Evolutionary conservation across 495 filamentous ascomycete genomes (phyloP).

Genomic region (Aspergillus cristatus): DNA sequence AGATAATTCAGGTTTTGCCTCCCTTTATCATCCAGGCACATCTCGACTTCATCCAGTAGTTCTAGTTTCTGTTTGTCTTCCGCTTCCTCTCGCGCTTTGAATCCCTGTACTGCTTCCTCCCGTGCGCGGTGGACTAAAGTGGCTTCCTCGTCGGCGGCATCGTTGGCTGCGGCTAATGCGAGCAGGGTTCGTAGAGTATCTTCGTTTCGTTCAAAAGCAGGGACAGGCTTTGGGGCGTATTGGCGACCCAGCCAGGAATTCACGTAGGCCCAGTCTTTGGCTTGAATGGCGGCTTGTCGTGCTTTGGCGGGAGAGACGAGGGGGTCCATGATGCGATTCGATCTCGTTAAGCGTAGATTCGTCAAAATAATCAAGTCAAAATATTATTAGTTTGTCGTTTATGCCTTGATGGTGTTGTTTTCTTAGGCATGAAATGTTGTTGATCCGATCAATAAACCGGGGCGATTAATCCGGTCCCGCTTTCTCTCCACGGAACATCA

Average conservation of each 20-base stretch:
- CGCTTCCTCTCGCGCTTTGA: slow-evolving; percentile 21
- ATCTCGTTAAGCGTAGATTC: too few relatives aligned
- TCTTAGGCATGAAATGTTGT: neutral
- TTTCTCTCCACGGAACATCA: neutral
- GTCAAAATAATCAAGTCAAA: too few relatives aligned
- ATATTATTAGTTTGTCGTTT: too few relatives aligned
- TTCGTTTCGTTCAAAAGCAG: slow-evolving; percentile 72
- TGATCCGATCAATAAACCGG: neutral
- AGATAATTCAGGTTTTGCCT: slow-evolving; percentile 29
- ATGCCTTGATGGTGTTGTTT: too few relatives aligned
- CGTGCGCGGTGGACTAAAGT: slow-evolving; percentile 39
- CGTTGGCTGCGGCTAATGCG: slow-evolving; percentile 66
- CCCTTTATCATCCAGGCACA: slow-evolving; percentile 30
- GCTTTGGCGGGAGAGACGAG: slow-evolving; percentile 40
- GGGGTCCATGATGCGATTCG: slow-evolving; percentile 23
- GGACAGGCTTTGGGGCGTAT: slow-evolving; percentile 52
- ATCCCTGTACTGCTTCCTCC: slow-evolving; percentile 28
- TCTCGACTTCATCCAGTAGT: slow-evolving; percentile 31
- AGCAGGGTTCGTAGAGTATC: slow-evolving; percentile 73
- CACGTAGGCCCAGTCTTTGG: slow-evolving; percentile 82
- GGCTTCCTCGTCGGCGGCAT: slow-evolving; percentile 70
- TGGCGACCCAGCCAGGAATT: slow-evolving; percentile 70
- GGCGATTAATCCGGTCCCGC: neutral
- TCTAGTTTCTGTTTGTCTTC: slow-evolving; percentile 28
- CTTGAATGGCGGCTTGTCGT: slow-evolving; percentile 40